Evolutionary conservation across 129 eudicot genomes (phyloP).

Genomic region (Lactuca sativa): DNA sequence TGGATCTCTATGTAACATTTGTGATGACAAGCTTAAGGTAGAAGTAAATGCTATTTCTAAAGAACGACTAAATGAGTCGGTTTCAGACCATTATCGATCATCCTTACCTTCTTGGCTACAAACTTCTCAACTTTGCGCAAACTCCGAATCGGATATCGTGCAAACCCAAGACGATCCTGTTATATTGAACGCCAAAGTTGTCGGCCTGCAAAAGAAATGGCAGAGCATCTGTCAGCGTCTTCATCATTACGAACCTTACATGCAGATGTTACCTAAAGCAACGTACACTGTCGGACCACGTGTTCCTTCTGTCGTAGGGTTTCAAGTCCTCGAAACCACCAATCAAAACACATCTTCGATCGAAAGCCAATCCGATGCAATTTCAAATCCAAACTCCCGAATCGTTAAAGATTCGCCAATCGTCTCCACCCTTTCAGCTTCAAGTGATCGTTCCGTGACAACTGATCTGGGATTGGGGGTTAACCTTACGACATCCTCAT

Average conservation of each 20-base stretch:
- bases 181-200: constrained; percentile 42
- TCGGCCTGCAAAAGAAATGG: constrained; percentile 65
- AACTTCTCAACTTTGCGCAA: constrained; percentile 32
- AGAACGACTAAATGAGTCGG: constrained; percentile 43
- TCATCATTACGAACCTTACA: constrained; percentile 41
- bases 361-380: constrained; percentile 30
- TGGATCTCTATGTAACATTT: constrained; percentile 55
- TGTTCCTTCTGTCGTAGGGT: constrained; percentile 57
- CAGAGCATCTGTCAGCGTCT: constrained; percentile 57
- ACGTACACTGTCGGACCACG: constrained; percentile 28
- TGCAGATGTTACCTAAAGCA: constrained; percentile 38
- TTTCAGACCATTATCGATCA: constrained; percentile 49
- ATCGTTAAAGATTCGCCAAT: constrained; percentile 25
- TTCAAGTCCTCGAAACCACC: constrained; percentile 39
- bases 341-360: constrained; percentile 37
- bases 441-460: constrained; percentile 60
- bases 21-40: constrained; percentile 65
- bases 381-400: constrained; percentile 31
- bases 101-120: constrained; percentile 71
- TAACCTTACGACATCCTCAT: constrained; percentile 13
- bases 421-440: constrained; percentile 35
- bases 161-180: constrained; percentile 65
- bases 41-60: constrained; percentile 55
- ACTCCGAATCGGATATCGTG: constrained; percentile 23
- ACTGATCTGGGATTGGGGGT: constrained; percentile 67